These are phyloP conservation scores for Pleurotus giganteus DNA, from an alignment of 768 basidiomycete species.

Conservation along the genomic window DNA sequence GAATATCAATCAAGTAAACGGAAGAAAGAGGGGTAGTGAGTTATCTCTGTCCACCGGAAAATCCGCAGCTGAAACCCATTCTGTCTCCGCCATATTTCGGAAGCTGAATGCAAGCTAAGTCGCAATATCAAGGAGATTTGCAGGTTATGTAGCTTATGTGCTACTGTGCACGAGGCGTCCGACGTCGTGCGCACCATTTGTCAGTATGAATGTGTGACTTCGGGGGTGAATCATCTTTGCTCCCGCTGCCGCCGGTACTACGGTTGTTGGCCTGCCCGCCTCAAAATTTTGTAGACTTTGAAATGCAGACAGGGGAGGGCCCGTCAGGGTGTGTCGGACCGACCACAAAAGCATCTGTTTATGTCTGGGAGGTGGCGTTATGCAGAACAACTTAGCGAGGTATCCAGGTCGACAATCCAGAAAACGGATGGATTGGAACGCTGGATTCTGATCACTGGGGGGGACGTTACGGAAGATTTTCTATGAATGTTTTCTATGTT, in stretches of 20 bases:
- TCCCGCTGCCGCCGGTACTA: constrained; percentile 1
- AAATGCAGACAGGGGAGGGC: constrained; percentile 6
- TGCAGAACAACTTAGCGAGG: not conserved
- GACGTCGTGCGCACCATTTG: not conserved
- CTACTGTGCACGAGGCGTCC: not conserved
- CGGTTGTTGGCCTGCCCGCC: not conserved
- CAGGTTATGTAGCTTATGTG: too few species aligned
- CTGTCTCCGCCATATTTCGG: too few species aligned
- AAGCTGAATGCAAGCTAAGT: too few species aligned
- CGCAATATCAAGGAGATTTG: too few species aligned
- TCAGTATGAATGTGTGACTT: not conserved
- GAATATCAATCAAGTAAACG: too few species aligned
- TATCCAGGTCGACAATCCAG: not conserved
- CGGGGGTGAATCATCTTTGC: not conserved
- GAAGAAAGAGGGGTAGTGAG: too few species aligned
- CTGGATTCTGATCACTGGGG: not conserved
- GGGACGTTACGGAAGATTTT: not conserved
- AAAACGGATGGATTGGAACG: not conserved
- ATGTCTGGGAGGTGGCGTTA: not conserved
- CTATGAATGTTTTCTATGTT: not conserved
- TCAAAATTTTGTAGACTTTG: not conserved
- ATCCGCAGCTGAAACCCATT: too few species aligned
- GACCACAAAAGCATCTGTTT: not conserved
- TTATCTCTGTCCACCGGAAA: too few species aligned
- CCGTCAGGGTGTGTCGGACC: not conserved